Evolutionary conservation across 2,329 filamentous ascomycete species (phyloP), one percentile per base, ranked within the genome.

Genomic region (Alternaria gansuensis): DNA sequence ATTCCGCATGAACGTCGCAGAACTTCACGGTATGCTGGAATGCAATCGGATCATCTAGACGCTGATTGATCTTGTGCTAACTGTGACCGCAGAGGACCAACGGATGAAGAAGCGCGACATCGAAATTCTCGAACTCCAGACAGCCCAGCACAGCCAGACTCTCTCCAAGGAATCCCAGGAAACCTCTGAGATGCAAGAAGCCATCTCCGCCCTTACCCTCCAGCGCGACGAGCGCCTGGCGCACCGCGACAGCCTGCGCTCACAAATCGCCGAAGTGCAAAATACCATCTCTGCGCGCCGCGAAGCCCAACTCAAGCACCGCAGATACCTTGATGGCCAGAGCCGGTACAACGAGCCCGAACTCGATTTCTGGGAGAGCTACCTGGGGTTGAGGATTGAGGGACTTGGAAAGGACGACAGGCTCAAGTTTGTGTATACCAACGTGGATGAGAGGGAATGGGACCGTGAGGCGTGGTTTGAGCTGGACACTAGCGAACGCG

Each of bases 381-480:
- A 94, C 75, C 82, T 99, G 59, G 93, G 94, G 58, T 78, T 98
- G 74, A 84, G 90, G 60, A 96, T 99, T 72, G 94, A 98, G 74
- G 94, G 94, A 2, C 91, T 91, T 0, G 93, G 92, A 1, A 86
- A 87, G 73, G 88, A 91, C 63, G 93, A 97, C 78, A 85, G 91
- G 26, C 82, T 99, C 68, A 94, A 94, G 78, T 97, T 99, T 76
- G 86, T 95, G 2, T 99, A 92, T 74, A 90, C 88, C 28, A 91
- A 96, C 76, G 83, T 98, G 44, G 88, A 96, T 73, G 92, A 96
- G 80, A 87, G 88, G 70, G 89, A 95, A 74, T 93, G 91, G 89
- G 91, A 93, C 69, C 85, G 88, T 59, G 93, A 98, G 80, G 93
- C 91, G 13, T 96, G 91, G 88, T 98, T 99, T 75, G 94, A 98